phyloP scores from a whole-genome alignment of 2,329 filamentous ascomycete genomes.

The Oidium heveae region DNA sequence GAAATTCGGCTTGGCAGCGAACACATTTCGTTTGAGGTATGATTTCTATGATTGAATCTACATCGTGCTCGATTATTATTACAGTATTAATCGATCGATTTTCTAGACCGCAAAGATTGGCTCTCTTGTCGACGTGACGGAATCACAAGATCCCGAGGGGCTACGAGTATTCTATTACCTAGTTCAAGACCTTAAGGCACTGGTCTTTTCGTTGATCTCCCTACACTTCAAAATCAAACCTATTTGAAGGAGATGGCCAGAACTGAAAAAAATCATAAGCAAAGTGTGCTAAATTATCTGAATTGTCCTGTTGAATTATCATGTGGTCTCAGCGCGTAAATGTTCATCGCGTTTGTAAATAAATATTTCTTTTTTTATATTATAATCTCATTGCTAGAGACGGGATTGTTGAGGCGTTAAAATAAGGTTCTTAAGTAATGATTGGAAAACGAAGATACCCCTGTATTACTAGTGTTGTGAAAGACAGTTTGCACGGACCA shows the following conservation, averaged over 20 bases:
- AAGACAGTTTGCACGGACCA: no score
- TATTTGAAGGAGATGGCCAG: conserved; percentile 25
- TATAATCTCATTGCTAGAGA: no score
- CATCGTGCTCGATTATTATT: neutral
- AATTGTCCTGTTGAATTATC: no score
- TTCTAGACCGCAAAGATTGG: conserved; percentile 86
- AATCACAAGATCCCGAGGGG: conserved; percentile 86
- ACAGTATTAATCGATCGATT: neutral
- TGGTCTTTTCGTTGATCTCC: conserved; percentile 88
- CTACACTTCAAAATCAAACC: conserved; percentile 93
- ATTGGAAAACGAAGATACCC: no score
- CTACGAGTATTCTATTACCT: conserved; percentile 96
- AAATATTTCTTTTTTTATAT: no score
- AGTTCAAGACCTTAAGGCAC: conserved; percentile 85
- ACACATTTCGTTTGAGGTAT: conserved; percentile 94
- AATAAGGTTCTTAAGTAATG: no score
- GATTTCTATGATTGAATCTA: neutral
- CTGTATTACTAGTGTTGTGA: no score
- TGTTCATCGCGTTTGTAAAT: no score
- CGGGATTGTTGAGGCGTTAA: no score
- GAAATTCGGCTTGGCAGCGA: conserved; percentile 86
- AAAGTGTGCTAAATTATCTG: no score
- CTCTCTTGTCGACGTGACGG: conserved; percentile 85
- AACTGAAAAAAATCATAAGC: no score
- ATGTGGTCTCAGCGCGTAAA: no score